phyloP scores from a whole-genome alignment of 2,329 filamentous ascomycete species.

The Colletotrichum lindemuthianum region DNA sequence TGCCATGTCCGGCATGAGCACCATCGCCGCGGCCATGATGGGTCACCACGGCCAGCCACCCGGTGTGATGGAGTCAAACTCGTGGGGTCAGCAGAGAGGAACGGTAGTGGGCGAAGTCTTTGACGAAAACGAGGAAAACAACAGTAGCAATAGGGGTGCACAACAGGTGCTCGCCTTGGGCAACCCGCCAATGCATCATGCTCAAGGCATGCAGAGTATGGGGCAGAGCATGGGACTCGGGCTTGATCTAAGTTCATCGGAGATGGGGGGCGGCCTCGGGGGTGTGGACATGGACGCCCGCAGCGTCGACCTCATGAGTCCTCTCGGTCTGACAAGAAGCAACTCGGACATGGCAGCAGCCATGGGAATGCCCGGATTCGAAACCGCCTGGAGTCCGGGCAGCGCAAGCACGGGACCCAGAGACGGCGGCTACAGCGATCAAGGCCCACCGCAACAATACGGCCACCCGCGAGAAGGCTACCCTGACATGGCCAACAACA shows the following conservation, averaged over 20 bases:
- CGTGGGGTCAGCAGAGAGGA: conserved; percentile 23
- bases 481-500: conserved; percentile 7
- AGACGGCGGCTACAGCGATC: conserved; percentile 21
- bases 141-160: conserved; percentile 1
- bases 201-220: conserved; percentile 16
- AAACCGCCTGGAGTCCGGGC: conserved; percentile 31
- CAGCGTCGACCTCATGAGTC: conserved; percentile 34
- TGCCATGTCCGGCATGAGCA: conserved; percentile 36
- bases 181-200: conserved; percentile 14
- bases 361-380: conserved; percentile 33
- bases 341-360: conserved; percentile 29
- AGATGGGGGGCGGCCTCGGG: conserved; percentile 12
- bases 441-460: conserved; percentile 11
- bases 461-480: conserved; percentile 10
- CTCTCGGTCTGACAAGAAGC: conserved; percentile 30
- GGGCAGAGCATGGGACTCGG: conserved; percentile 25
- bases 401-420: conserved; percentile 26
- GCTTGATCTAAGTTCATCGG: conserved; percentile 13
- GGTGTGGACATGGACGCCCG: conserved; percentile 29
- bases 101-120: conserved; percentile 31
- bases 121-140: conserved; percentile 27
- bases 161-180: conserved; percentile 19
- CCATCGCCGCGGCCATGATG: conserved; percentile 24
- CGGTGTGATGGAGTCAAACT: conserved; percentile 5
- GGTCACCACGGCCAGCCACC: conserved; percentile 1